Percentiles rank a stretch among this genome's conserved stretches.
Evolutionary conservation across 805 yeast genomes (phyloP).

Genomic region (Barnettozyma sucrosica): DNA sequence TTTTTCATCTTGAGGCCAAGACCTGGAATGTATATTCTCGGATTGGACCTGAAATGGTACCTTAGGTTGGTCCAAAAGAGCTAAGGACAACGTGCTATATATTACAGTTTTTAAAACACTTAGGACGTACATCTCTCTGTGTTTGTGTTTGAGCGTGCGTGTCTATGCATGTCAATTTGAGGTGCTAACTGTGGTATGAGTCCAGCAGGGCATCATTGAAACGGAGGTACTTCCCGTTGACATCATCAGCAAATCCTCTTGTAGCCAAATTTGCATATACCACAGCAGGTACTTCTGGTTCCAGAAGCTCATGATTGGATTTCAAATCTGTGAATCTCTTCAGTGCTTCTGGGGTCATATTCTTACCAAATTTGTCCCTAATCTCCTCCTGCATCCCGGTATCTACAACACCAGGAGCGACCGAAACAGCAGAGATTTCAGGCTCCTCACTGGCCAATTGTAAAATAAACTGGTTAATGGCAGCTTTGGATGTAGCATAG

Average conservation of each 20-base stretch:
- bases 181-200: neutral
- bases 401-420: constrained; percentile 95
- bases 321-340: constrained; percentile 63
- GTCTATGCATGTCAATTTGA: neutral
- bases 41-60: too few relatives aligned
- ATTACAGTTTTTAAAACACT: too few relatives aligned
- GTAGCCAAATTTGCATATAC: constrained; percentile 63
- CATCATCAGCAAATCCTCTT: constrained; percentile 45
- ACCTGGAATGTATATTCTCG: too few relatives aligned
- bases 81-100: too few relatives aligned
- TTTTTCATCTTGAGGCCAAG: too few relatives aligned
- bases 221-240: constrained; percentile 67
- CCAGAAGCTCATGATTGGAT: constrained; percentile 47
- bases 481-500: constrained; percentile 89
- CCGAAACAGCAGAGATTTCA: constrained; percentile 52
- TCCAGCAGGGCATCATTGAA: constrained; percentile 39
- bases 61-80: neutral
- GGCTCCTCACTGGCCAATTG: constrained; percentile 67
- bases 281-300: constrained; percentile 67
- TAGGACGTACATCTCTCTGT: too few relatives aligned
- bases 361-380: constrained; percentile 51
- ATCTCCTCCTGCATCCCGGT: constrained; percentile 84
- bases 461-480: constrained; percentile 68
- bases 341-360: constrained; percentile 57
- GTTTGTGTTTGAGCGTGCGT: neutral